Evolutionary conservation across 768 basidiomycete species (phyloP), one percentile per base, ranked within the genome.

Genomic region (Leccinum uliginosum): DNA sequence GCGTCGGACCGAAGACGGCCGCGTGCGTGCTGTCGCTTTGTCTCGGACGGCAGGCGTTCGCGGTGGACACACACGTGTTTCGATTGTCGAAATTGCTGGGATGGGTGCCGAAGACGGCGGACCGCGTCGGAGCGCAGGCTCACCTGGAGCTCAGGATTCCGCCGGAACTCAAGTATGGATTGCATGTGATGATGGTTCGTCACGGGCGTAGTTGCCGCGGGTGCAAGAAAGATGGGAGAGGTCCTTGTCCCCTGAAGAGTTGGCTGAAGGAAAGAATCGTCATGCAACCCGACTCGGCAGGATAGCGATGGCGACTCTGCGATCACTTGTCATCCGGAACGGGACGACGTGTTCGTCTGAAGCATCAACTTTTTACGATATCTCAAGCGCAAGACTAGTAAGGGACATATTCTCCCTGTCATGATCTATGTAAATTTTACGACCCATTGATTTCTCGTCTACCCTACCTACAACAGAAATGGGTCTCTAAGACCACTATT

Each of bases 61-160:
- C 84, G 1, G 84, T 86, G 50, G 84, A 86, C 58, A 86, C 84
- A 8, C 83, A 85, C 58, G 79, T 86, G 24, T 85, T 77, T 62
- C 73, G 83, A 14, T 65, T 84, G 54, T 77, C 76, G 66, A 80
- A 72, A 51, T 55, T 84, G 52, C 49, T 69, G 19, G 75, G 74
- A 4, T 78, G 76, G 76, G 74, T 77, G 17, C 76, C 76, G 4
- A 52, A 62, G 52, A 62, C 56, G 24, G 78, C 82, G 12, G 77
- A 83, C 63, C 68, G 82, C 0, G 75, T 85, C 1, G 73, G 74
- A 6, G 74, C 84, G 1, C 84, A 85, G 65, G 82, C 81, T 11
- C 84, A 85, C 64, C 65, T 86, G n/a, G 83, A 85, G 61, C 60
- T 77, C 32, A 74, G 65, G 24, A 71, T 86, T 15, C 83, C 83